Conservation (phyloP, 78 protist species). For the Chrysochromulina tobinii region DNA sequence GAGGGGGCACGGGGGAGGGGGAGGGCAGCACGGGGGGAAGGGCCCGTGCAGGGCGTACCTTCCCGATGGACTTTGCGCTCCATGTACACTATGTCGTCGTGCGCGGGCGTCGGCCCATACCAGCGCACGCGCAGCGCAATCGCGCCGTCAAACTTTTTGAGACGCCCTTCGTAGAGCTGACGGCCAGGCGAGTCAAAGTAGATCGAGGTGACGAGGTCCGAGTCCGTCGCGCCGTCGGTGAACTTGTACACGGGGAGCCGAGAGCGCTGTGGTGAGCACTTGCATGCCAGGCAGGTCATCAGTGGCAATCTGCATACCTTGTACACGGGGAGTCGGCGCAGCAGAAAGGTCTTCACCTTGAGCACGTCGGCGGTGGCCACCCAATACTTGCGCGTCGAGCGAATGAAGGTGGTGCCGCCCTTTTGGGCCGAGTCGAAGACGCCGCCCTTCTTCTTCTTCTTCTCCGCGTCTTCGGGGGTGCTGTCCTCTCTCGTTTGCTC, state of each 20-base stretch:
- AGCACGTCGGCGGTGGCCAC: conserved; percentile 52
- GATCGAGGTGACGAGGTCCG: conserved; percentile 41
- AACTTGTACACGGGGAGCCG: background rate
- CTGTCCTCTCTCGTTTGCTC: no score
- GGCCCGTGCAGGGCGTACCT: background rate
- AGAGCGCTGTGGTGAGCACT: no score
- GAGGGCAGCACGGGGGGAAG: background rate
- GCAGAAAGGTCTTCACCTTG: conserved; percentile 32
- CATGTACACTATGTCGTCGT: conserved; percentile 13
- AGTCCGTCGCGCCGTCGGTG: background rate
- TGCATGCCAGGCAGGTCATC: no score
- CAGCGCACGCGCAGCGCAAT: conserved; percentile 57
- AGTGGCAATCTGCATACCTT: no score
- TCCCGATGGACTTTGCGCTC: conserved; percentile 66
- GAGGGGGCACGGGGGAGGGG: no score
- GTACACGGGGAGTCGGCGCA: conserved; percentile 39
- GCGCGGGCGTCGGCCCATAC: conserved; percentile 41
- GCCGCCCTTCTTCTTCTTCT: no score
- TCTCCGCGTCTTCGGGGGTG: no score
- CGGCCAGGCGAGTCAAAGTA: conserved; percentile 52
- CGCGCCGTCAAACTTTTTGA: conserved; percentile 55
- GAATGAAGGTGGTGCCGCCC: conserved; percentile 44
- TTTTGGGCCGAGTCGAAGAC: background rate
- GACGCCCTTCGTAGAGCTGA: conserved; percentile 56
- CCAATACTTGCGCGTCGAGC: conserved; percentile 67